phyloP scores from a whole-genome alignment of 352 stramenopile species.

The Peronospora farinosa region DNA sequence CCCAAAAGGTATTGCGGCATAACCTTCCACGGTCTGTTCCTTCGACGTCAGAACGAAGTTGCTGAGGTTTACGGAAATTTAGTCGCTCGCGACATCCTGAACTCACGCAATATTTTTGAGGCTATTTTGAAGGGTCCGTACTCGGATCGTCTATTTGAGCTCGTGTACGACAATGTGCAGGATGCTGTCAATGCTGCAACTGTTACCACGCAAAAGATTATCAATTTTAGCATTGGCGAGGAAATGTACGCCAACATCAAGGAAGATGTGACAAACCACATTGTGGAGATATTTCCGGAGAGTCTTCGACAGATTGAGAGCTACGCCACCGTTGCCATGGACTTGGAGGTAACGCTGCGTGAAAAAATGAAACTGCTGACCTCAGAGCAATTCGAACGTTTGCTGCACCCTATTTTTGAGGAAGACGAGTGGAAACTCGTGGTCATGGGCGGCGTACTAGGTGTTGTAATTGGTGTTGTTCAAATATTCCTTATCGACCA shows the following conservation, averaged over 20 bases:
- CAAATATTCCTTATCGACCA: slow-evolving; percentile 88
- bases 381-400: slow-evolving; percentile 90
- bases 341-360: slow-evolving; percentile 87
- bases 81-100: slow-evolving; percentile 80
- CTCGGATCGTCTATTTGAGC: slow-evolving; percentile 78
- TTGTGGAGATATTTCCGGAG: slow-evolving; percentile 83
- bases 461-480: slow-evolving; percentile 86
- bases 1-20: slow-evolving; percentile 83
- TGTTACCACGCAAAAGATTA: slow-evolving; percentile 71
- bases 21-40: slow-evolving; percentile 92
- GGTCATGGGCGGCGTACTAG: slow-evolving; percentile 91
- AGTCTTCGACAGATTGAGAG: slow-evolving; percentile 87
- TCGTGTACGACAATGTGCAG: slow-evolving; percentile 87
- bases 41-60: slow-evolving; percentile 89
- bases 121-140: slow-evolving; percentile 85
- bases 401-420: slow-evolving; percentile 97
- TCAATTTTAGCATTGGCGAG: slow-evolving; percentile 77
- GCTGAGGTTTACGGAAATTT: slow-evolving; percentile 84
- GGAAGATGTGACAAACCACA: slow-evolving; percentile 84
- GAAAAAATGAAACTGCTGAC: slow-evolving; percentile 89
- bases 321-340: slow-evolving; percentile 90
- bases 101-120: slow-evolving; percentile 85
- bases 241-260: slow-evolving; percentile 84
- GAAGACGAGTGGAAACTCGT: slow-evolving; percentile 98
- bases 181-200: slow-evolving; percentile 77